Conservation (phyloP, 139 green algal species). For the Chlorella ohadii region DNA sequence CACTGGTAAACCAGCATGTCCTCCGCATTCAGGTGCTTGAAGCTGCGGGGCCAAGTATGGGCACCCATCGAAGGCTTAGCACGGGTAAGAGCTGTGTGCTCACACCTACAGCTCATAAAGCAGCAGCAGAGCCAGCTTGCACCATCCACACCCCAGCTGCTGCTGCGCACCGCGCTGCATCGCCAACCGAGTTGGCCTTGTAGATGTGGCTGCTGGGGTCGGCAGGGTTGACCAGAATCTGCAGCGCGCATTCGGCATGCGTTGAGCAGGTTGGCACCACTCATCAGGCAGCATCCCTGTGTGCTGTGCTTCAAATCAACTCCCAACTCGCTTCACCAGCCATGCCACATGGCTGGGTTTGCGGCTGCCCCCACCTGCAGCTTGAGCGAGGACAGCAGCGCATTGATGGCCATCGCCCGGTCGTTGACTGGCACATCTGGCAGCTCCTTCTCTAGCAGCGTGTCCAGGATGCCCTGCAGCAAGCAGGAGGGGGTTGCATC, state of each 20-base stretch:
- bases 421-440: conserved; percentile 36
- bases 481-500: too few relatives aligned
- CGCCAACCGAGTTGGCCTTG: conserved; percentile 15
- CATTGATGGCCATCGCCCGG: conserved; percentile 48
- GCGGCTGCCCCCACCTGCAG: conserved; percentile 21
- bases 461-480: conserved; percentile 21
- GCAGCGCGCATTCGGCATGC: background rate
- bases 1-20: conserved; percentile 91
- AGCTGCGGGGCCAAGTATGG: conserved; percentile 51
- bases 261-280: background rate
- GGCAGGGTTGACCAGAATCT: conserved; percentile 32
- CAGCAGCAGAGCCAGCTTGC: too few relatives aligned
- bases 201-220: conserved; percentile 35
- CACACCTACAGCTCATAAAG: too few relatives aligned
- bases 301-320: too few relatives aligned
- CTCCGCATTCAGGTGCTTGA: conserved; percentile 83
- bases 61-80: too few relatives aligned
- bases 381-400: conserved; percentile 36
- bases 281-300: background rate
- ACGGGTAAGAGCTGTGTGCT: too few relatives aligned
- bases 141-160: background rate
- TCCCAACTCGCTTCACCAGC: too few relatives aligned
- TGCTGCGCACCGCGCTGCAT: conserved; percentile 4
- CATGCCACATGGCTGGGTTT: background rate
- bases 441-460: conserved; percentile 26